Conservation (phyloP, 192 early-diverging fungal genomes). For the Coemansia sp. region DNA sequence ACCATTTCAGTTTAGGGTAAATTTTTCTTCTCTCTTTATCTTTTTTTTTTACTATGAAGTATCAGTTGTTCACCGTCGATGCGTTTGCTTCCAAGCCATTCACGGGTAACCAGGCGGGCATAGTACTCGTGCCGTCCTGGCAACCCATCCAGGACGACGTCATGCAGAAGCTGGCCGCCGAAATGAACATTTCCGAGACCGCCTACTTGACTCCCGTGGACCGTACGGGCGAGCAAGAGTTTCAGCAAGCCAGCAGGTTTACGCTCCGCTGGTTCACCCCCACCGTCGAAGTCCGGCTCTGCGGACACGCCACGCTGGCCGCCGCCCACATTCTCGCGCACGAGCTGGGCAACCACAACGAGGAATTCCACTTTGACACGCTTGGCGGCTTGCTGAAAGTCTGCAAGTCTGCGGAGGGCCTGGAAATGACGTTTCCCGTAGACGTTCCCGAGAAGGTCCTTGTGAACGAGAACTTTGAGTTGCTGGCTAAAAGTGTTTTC, state of each 20-base stretch:
- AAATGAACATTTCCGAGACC: slow-evolving; percentile 45
- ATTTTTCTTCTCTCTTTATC: neutral
- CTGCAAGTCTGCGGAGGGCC: neutral
- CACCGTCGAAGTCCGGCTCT: slow-evolving; percentile 13
- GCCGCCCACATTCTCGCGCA: slow-evolving; percentile 23
- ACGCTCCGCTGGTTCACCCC: slow-evolving; percentile 40
- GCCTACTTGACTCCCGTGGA: slow-evolving; percentile 30
- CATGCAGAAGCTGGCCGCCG: slow-evolving; percentile 30
- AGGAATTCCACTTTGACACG: no score
- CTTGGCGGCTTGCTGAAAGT: no score
- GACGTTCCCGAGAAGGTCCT: neutral
- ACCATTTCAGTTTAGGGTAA: neutral
- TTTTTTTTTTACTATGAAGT: slow-evolving; percentile 15
- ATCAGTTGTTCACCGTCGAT: slow-evolving; percentile 35
- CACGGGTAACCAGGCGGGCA: slow-evolving; percentile 42
- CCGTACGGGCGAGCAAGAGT: no score
- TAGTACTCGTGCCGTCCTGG: slow-evolving; percentile 25
- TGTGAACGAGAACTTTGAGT: slow-evolving; percentile 10
- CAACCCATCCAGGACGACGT: neutral
- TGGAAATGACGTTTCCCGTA: neutral
- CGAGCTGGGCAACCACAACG: slow-evolving; percentile 1
- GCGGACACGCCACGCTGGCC: slow-evolving; percentile 46
- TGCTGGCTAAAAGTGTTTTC: slow-evolving; percentile 5
- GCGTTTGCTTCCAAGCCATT: slow-evolving; percentile 33
- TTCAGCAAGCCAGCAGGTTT: neutral